These are phyloP conservation scores for Fusarium sp. DNA, from an alignment of 2,329 filamentous ascomycete genomes.

Conservation along the genomic window DNA sequence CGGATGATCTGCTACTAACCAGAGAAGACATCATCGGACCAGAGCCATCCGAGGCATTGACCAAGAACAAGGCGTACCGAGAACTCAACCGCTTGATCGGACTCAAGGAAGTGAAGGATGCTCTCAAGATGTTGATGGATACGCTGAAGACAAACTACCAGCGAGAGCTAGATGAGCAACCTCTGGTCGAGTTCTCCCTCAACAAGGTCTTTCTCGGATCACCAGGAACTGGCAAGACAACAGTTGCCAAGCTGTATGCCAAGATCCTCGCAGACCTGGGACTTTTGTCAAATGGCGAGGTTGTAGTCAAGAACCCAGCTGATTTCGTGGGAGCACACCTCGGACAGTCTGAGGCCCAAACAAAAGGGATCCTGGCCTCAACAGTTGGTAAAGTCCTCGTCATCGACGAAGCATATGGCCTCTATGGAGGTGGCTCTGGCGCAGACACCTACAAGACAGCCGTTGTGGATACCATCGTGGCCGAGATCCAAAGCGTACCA, in stretches of 20 bases:
- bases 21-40: conserved; percentile 80
- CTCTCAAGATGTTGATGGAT: conserved; percentile 69
- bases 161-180: conserved; percentile 72
- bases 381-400: conserved; percentile 80
- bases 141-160: conserved; percentile 73
- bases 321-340: conserved; percentile 77
- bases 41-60: conserved; percentile 67
- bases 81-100: conserved; percentile 71
- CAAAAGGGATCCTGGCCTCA: conserved; percentile 76
- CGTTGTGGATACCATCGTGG: conserved; percentile 80
- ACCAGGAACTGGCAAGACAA: conserved; percentile 83
- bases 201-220: conserved; percentile 79
- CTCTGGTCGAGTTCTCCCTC: conserved; percentile 69
- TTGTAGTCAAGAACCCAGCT: conserved; percentile 77
- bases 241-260: conserved; percentile 79
- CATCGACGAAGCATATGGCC: conserved; percentile 83
- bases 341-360: conserved; percentile 77
- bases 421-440: conserved; percentile 61
- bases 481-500: conserved; percentile 76
- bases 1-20: conserved; percentile 71
- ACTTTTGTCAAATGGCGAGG: conserved; percentile 75
- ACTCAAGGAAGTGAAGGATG: conserved; percentile 70
- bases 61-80: conserved; percentile 66
- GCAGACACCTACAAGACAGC: conserved; percentile 67
- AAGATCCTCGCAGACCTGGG: conserved; percentile 76